phyloP scores from a whole-genome alignment of 768 basidiomycete genomes.

The Pleurotus sapidus region DNA sequence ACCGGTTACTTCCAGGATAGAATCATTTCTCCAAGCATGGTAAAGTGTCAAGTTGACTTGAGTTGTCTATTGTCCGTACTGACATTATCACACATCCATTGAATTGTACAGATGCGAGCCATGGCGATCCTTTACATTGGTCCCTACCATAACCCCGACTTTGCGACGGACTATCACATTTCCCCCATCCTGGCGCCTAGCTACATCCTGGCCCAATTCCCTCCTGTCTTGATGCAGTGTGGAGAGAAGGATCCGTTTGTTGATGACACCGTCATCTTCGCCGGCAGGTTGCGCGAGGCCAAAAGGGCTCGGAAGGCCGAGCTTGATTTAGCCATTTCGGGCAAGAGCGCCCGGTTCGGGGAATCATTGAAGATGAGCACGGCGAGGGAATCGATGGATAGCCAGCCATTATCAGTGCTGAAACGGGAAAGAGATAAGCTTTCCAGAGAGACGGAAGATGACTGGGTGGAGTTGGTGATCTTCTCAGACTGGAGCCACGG shows the following conservation, averaged over 20 bases:
- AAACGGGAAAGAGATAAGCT: conserved; percentile 60
- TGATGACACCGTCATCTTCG: conserved; percentile 96
- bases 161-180: conserved; percentile 92
- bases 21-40: conserved; percentile 95
- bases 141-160: conserved; percentile 91
- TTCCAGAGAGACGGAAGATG: conserved; percentile 74
- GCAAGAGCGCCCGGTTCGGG: conserved; percentile 62
- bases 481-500: conserved; percentile 98
- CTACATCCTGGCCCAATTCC: conserved; percentile 86
- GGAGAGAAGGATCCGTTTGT: conserved; percentile 95
- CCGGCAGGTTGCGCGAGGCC: conserved; percentile 91
- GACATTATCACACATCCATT: conserved; percentile 1
- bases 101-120: conserved; percentile 84
- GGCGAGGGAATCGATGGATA: conserved; percentile 26
- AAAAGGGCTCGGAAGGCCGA: conserved; percentile 81
- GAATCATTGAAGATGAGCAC: conserved; percentile 63
- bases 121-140: conserved; percentile 99
- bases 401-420: conserved; percentile 35
- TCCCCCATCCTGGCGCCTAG: conserved; percentile 91
- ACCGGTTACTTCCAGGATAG: conserved; percentile 93
- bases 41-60: conserved; percentile 33
- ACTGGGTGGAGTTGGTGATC: conserved; percentile 92
- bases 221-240: conserved; percentile 89
- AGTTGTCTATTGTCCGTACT: background rate
- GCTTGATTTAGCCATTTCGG: conserved; percentile 57